Percentiles rank a stretch among this genome's conserved stretches.
phyloP scores from a whole-genome alignment of 1,139 yeast species.

The Geotrichum australiense region DNA sequence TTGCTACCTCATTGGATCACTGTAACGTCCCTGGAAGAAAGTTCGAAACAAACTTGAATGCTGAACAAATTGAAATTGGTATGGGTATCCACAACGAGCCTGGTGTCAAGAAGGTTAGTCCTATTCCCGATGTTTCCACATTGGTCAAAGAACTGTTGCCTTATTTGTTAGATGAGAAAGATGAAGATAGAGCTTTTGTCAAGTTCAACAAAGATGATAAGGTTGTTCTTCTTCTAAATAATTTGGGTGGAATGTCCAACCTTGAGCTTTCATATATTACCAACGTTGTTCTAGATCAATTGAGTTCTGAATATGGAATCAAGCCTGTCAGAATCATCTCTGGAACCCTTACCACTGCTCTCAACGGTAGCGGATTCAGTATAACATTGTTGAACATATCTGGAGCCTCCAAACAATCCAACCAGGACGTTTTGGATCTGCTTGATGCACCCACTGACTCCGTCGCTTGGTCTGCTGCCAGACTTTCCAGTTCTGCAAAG shows the following conservation, averaged over 20 bases:
- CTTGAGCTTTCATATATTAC: conserved; percentile 67
- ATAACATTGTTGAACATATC: conserved; percentile 66
- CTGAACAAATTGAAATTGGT: conserved; percentile 75
- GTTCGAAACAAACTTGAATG: conserved; percentile 47
- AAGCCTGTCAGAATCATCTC: conserved; percentile 59
- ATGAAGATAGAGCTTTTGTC: conserved; percentile 40
- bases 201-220: conserved; percentile 56
- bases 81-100: conserved; percentile 97
- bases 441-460: conserved; percentile 70
- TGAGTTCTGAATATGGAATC: conserved; percentile 44
- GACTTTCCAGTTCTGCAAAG: conserved; percentile 34
- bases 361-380: conserved; percentile 88
- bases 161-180: conserved; percentile 27
- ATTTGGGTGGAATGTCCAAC: conserved; percentile 79
- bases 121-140: conserved; percentile 48
- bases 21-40: conserved; percentile 80
- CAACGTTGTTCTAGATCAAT: conserved; percentile 40
- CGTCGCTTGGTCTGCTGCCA: conserved; percentile 64
- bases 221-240: conserved; percentile 62
- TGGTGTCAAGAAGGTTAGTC: conserved; percentile 62
- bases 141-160: conserved; percentile 34
- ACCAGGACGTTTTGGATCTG: conserved; percentile 37
- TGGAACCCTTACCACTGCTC: conserved; percentile 76
- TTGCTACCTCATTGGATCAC: conserved; percentile 85
- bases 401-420: conserved; percentile 32